Evolutionary conservation across 352 stramenopile species (phyloP), one percentile per base, ranked within the genome.

Genomic region (Phytophthora pinifolia): DNA sequence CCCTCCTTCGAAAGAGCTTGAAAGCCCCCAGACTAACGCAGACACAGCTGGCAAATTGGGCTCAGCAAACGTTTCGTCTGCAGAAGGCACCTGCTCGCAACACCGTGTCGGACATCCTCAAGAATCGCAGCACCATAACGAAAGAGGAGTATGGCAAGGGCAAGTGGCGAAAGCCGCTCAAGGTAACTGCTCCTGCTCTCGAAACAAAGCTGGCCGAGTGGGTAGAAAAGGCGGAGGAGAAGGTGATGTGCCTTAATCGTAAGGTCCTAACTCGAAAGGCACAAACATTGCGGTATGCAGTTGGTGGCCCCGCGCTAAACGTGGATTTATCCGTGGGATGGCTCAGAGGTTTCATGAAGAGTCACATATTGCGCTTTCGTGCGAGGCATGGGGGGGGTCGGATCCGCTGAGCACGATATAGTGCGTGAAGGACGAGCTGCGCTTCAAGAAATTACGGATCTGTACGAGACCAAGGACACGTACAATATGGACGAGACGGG

Each of bases 401-500:
- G 32, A 0, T 34, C 45, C 1, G 45, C 45, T 37, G 27, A 36
- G 6, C n/a, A n/a, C 3, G 7, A 52, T 27, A 34, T 10, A 2
- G 45, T 43, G 12, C 32, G 7, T 0, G 10, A 51, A 18, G 30
- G 31, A 3, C 31, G 15, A 2, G n/a, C 20, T 9, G 4, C 4
- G 3, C 4, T 48, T 3, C 52, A 48, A 18, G 43, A 52, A 17
- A 1, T 60, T 0, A 54, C 33, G 13, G 41, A 50, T 29, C 9
- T 50, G 15, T 50, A 59, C n/a, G 22, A 38, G 4, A 31, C 33
- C 13, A 25, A 25, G 4, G 41, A 60, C 35, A 34, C 31, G 17
- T 60, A 36, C 29, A 52, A 47, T n/a, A 42, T 46, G 50, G 22
- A 59, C n/a, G 25, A 60, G 25, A 47, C 34, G 7, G 44, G 31